These are phyloP conservation scores for Prunus persica DNA, from an alignment of 306 rosid genomes.

Conservation along the genomic window DNA sequence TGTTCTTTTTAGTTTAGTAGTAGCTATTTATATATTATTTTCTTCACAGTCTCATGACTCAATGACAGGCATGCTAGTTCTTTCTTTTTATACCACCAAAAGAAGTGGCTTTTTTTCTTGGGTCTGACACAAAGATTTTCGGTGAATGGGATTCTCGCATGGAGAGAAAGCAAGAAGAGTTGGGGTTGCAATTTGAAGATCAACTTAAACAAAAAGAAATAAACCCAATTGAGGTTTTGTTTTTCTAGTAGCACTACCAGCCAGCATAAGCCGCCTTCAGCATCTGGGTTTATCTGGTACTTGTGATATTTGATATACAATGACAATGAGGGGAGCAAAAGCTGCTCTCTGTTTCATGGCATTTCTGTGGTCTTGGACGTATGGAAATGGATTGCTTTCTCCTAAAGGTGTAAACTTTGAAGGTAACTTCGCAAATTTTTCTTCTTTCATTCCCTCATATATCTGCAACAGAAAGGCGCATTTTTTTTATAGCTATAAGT, in stretches of 20 bases:
- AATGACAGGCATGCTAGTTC: conserved; percentile 75
- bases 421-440: conserved; percentile 43
- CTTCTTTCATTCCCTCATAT: not conserved
- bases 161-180: conserved; percentile 40
- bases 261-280: conserved; percentile 28
- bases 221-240: conserved; percentile 31
- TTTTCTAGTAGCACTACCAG: conserved; percentile 23
- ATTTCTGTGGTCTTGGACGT: conserved; percentile 46
- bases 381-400: conserved; percentile 68
- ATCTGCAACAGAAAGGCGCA: conserved; percentile 8
- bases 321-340: conserved; percentile 45
- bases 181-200: conserved; percentile 48
- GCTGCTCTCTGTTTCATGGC: conserved; percentile 50
- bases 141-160: conserved; percentile 65
- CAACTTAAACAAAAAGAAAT: conserved; percentile 24
- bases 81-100: conserved; percentile 42
- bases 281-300: conserved; percentile 22
- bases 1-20: conserved; percentile 16
- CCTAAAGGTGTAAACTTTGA: conserved; percentile 98
- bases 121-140: conserved; percentile 55
- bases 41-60: conserved; percentile 43
- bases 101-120: conserved; percentile 42
- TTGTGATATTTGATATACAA: conserved; percentile 28
- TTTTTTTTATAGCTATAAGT: not conserved
- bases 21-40: conserved; percentile 35